These are phyloP conservation scores for Ophiostoma tasmaniense DNA, from an alignment of 2,329 filamentous ascomycete genomes.

Conservation along the genomic window DNA sequence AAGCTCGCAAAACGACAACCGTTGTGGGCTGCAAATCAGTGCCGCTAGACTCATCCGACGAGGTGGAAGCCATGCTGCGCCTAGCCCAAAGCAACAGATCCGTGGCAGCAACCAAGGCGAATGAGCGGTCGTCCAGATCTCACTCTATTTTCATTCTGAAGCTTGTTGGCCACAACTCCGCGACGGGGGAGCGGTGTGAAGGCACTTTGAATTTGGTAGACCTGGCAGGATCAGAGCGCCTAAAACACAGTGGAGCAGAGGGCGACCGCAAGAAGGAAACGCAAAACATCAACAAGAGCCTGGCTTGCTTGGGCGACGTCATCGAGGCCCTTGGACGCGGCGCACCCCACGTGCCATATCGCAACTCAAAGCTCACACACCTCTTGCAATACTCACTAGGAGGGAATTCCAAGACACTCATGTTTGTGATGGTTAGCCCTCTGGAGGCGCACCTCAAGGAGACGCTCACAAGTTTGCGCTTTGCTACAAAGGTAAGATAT, in stretches of 20 bases:
- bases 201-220: constrained; percentile 94
- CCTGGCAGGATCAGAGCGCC: constrained; percentile 81
- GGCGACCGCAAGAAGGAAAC: constrained; percentile 88
- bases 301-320: constrained; percentile 88
- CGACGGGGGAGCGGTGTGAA: constrained; percentile 77
- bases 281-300: constrained; percentile 92
- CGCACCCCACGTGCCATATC: constrained; percentile 79
- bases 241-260: constrained; percentile 79
- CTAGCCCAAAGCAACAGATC: constrained; percentile 79
- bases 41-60: constrained; percentile 65
- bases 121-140: constrained; percentile 86
- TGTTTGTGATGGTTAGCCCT: constrained; percentile 98
- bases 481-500: constrained; percentile 72
- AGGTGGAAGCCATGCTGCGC: constrained; percentile 70
- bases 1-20: constrained; percentile 68
- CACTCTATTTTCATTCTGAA: constrained; percentile 97
- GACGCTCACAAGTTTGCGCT: constrained; percentile 88
- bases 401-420: constrained; percentile 93
- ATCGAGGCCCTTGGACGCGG: constrained; percentile 86
- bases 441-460: constrained; percentile 84
- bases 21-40: constrained; percentile 75
- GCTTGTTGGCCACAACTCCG: constrained; percentile 56
- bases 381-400: constrained; percentile 89
- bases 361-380: constrained; percentile 95
- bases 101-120: constrained; percentile 94